Base-by-base conservation (phyloP, 2,329 filamentous ascomycete species). In the Keithomyces neogunnii region DNA sequence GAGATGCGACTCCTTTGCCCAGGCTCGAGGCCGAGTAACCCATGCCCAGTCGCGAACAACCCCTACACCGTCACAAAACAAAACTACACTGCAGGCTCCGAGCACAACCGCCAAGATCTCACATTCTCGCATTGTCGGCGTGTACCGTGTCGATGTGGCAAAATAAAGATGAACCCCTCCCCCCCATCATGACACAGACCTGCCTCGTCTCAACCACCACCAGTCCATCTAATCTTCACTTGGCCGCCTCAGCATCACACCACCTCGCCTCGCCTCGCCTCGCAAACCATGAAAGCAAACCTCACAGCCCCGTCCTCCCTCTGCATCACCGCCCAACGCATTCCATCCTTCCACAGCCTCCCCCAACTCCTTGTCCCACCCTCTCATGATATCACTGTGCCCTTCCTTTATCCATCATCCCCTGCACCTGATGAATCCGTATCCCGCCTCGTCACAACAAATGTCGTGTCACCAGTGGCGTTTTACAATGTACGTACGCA, bases 331-430 rank as follows among this genome's bases (percentile, higher is more conserved):
- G 73, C 69, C 19, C 75, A 84, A 62, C 69, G 74, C 30, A 86
- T 88, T 53, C 77, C 81, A 4, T 67, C 75, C 10, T 75, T 82
- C 64, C 63, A 66, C 30, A 67, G 72, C 4, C 73, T 81, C 36
- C 84, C 19, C 85, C 26, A 88, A 88, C 63, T 85, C 82, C 39
- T 80, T 78, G 4, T 74, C 85, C 50, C 78, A 82, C 55, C 83
- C 84, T 0, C 73, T 88, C 30, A 62, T 86, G 44, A 81, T 87
- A 62, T 88, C 82, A 83, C 61, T 70, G 67, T 11, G 78, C 73
- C 19, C 36, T 85, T 87, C 57, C 63, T 68, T 3, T 58, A 66
- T 3, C 60, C 61, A 3, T 62, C 68, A 13, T 70, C 73, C 3
- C 67, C 80, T 3, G 70, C 73, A 3, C 61, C 70, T 1, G 76